A percentile compares a stretch with the other conserved stretches of the same genome.
phyloP scores from a whole-genome alignment of 495 filamentous ascomycete species.

The Aspergillus ostianus region DNA sequence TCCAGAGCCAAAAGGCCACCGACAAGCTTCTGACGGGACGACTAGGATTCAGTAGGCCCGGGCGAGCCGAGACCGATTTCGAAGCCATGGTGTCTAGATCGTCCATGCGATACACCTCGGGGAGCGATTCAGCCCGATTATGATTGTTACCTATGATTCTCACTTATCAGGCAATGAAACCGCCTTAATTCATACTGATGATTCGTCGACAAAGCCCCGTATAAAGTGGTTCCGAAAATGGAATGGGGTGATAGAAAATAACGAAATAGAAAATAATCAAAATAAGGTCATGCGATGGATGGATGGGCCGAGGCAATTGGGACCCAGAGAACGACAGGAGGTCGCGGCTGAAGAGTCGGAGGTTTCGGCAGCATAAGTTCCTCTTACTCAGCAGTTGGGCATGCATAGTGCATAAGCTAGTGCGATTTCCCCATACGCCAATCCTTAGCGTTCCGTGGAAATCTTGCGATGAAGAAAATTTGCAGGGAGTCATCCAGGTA shows the following conservation, averaged over 20 bases:
- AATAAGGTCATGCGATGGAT: neutral
- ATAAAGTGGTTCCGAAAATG: neutral
- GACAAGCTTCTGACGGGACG: slow-evolving; percentile 39
- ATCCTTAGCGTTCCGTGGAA: neutral
- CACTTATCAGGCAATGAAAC: neutral
- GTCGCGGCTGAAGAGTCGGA: neutral
- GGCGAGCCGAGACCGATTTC: slow-evolving; percentile 5
- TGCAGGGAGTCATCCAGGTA: neutral
- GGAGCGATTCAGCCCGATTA: neutral
- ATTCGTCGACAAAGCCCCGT: neutral
- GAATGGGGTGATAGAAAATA: neutral
- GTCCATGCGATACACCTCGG: neutral
- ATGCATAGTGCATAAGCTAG: neutral
- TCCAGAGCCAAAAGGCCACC: slow-evolving; percentile 59
- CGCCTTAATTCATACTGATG: neutral
- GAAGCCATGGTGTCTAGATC: slow-evolving; percentile 12
- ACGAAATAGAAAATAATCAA: neutral
- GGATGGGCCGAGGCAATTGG: neutral
- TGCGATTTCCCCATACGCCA: neutral
- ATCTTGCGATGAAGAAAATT: neutral
- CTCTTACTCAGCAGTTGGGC: neutral
- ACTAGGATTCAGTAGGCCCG: slow-evolving; percentile 29
- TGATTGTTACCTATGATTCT: neutral
- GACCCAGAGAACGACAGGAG: neutral
- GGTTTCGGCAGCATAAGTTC: neutral